Conservation (phyloP, 305 asterid genomes). For the Solanum hybrid region DNA sequence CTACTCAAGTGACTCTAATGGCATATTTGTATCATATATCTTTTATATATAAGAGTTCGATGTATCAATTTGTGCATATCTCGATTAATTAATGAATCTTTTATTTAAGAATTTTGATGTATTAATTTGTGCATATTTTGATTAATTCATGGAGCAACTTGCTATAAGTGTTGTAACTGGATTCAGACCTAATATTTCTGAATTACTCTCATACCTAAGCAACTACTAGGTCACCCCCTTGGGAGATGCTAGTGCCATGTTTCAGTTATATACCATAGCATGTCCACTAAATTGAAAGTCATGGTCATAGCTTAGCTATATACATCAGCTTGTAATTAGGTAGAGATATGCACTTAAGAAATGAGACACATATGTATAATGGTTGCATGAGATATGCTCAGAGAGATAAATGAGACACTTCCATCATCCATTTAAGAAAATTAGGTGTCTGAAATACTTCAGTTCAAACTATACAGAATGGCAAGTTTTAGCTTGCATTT, state of each 20-base stretch:
- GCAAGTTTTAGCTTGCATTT: not conserved
- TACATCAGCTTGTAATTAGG: not conserved
- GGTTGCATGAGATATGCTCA: not conserved
- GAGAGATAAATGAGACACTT: not conserved
- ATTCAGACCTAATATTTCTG: not conserved
- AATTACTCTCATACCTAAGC: not conserved
- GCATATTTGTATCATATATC: not conserved
- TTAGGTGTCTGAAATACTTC: not conserved
- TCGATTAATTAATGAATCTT: too few species aligned
- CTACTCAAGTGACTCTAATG: not conserved
- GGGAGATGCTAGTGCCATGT: not conserved
- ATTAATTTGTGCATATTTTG: too few species aligned
- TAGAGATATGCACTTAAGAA: too few species aligned
- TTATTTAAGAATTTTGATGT: too few species aligned
- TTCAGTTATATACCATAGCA: not conserved
- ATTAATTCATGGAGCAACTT: not conserved
- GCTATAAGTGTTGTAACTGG: not conserved
- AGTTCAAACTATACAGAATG: constrained; percentile 12
- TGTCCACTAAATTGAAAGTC: not conserved
- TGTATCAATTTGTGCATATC: too few species aligned
- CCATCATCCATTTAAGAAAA: not conserved
- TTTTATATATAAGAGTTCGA: not conserved
- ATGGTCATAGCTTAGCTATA: not conserved
- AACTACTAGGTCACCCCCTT: not conserved
- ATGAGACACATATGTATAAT: too few species aligned